Percentiles rank a stretch among this genome's conserved stretches.
phyloP scores from a whole-genome alignment of 768 basidiomycete genomes.

The Austroboletus eburneus region DNA sequence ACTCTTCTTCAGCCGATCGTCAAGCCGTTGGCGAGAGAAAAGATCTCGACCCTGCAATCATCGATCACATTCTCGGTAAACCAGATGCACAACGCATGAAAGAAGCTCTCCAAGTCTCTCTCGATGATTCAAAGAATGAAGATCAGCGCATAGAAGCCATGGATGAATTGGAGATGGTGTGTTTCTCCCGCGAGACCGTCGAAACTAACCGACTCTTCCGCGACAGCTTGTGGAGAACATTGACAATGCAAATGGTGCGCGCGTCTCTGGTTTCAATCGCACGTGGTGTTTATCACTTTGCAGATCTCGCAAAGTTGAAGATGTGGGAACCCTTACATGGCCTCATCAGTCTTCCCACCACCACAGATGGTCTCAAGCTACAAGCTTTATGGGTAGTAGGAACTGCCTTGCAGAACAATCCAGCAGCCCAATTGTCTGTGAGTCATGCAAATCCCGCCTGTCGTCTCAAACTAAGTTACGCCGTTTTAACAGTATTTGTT shows the following conservation, averaged over 20 bases:
- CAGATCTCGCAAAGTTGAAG: conserved; percentile 70
- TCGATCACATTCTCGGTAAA: conserved; percentile 82
- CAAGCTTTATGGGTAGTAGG: conserved; percentile 84
- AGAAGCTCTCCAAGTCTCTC: conserved; percentile 63
- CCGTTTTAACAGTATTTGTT: conserved; percentile 48
- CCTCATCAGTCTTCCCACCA: conserved; percentile 51
- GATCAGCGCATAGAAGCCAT: conserved; percentile 63
- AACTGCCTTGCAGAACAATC: conserved; percentile 88
- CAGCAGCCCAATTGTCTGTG: conserved; percentile 73
- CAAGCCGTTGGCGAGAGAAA: conserved; percentile 36
- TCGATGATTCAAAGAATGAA: conserved; percentile 51
- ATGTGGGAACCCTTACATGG: conserved; percentile 77
- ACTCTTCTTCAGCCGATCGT: conserved; percentile 43
- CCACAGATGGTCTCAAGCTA: conserved; percentile 57
- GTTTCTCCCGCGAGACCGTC: conserved; percentile 15
- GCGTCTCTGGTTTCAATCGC: not conserved
- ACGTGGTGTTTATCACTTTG: not conserved
- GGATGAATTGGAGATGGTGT: conserved; percentile 86
- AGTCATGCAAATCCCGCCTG: conserved; percentile 23
- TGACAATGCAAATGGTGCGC: conserved; percentile 79
- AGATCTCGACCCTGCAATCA: conserved; percentile 76
- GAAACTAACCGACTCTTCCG: not conserved
- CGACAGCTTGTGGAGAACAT: conserved; percentile 78
- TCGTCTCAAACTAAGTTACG: not conserved
- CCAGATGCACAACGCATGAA: conserved; percentile 82